Evolutionary conservation across 805 yeast species (phyloP).

Genomic region (Ogataea pignaliae): DNA sequence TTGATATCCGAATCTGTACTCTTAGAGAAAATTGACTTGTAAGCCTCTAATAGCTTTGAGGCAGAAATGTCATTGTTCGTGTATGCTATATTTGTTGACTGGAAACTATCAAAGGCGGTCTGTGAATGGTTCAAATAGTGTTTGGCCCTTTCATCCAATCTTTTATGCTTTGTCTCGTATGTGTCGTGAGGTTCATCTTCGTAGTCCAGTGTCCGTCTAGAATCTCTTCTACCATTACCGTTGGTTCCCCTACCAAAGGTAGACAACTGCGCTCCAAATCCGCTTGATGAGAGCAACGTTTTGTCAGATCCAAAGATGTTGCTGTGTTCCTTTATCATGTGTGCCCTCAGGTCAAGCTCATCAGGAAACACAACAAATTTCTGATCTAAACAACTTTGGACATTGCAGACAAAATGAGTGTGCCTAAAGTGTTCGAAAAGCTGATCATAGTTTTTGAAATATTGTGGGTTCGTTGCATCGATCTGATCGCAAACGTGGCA

Average conservation of each 20-base stretch:
- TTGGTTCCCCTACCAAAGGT: constrained; percentile 39
- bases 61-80: constrained; percentile 44
- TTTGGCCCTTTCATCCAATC: constrained; percentile 82
- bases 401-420: constrained; percentile 74
- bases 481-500: constrained; percentile 85
- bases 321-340: constrained; percentile 80
- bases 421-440: constrained; percentile 69
- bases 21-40: constrained; percentile 42
- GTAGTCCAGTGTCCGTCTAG: constrained; percentile 2
- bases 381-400: constrained; percentile 75
- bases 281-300: constrained; percentile 33
- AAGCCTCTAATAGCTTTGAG: constrained; percentile 40
- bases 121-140: constrained; percentile 62
- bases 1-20: constrained; percentile 45
- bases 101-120: constrained; percentile 44
- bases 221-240: constrained; percentile 7
- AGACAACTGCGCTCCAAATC: constrained; percentile 45
- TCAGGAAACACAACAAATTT: constrained; percentile 90
- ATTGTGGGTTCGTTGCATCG: constrained; percentile 59
- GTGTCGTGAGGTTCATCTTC: constrained; percentile 32
- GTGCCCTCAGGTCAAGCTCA: constrained; percentile 81
- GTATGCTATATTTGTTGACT: constrained; percentile 43
- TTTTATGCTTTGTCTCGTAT: constrained; percentile 45
- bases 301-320: constrained; percentile 45
- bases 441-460: constrained; percentile 71